Base-by-base conservation (phyloP, 768 basidiomycete genomes). In the Lentinus brumalis region DNA sequence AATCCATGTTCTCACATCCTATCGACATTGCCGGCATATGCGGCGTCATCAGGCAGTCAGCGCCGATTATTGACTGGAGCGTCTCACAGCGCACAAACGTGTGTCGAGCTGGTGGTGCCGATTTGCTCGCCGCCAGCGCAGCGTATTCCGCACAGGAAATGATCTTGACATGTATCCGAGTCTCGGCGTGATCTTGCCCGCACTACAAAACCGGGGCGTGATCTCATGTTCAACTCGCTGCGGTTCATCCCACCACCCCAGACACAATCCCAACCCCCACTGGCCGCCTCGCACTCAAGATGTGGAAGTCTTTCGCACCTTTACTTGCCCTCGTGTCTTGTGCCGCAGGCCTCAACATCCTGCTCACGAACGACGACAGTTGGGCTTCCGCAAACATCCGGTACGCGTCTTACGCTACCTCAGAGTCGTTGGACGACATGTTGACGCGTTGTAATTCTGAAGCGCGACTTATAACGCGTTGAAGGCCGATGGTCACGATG, bases 351-450 rank as follows among this genome's bases (percentile, higher is more conserved):
- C 56, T 74, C 57, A 73, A 74, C 55, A 71, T 74, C 42, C 53
- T 74, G 49, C 56, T 74, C 53, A 70, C 68, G 15, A 74, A 74
- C 56, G 73, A 74, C 52, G 73, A 74, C 50, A 71, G 69, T 41
- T 72, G 73, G 73, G 73, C 72, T n/a, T 69, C 71, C 10, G 73
- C 73, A 7, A 74, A 74, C 59, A 72, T 74, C 41, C 67, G 73
- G 71, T 70, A 50, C 10, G 66, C 45, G 7, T 30, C 46, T 9
- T 8, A 4, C 29, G 12, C 18, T 26, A 1, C 14, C 10, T 18
- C n/a, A n/a, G n/a, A n/a, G n/a, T n/a, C 5, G 46, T 26, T 49
- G 18, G 8, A 29, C 2, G 10, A 29, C 21, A 18, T 7, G 14
- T 26, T 49, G 26, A 49, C 21, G 18, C 29, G 21, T 26, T 12